These are phyloP conservation scores for Rhodocollybia butyracea DNA, from an alignment of 768 basidiomycete species.

Conservation along the genomic window DNA sequence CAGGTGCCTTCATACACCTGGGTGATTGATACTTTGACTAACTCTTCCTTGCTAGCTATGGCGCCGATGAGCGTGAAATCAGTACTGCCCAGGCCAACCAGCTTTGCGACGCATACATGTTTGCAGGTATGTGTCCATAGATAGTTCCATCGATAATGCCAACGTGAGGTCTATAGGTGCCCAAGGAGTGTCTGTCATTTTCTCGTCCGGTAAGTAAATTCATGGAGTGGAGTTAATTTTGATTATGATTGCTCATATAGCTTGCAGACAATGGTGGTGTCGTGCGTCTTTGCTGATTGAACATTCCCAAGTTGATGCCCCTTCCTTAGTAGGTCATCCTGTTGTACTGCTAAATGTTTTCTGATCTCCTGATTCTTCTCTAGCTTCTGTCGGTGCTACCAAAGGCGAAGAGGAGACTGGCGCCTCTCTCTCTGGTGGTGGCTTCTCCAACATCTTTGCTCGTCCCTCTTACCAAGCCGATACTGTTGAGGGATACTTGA, in stretches of 20 bases:
- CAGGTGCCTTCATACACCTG: neutral
- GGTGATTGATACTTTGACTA: neutral
- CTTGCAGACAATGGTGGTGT: constrained; percentile 33
- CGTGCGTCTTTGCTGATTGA: no score
- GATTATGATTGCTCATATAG: neutral
- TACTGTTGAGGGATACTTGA: constrained; percentile 30
- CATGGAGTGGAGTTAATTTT: neutral
- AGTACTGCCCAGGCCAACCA: constrained; percentile 10
- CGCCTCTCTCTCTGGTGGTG: constrained; percentile 45
- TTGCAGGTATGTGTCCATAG: neutral
- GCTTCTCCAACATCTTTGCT: constrained; percentile 43
- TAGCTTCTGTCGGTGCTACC: constrained; percentile 10
- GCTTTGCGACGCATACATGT: neutral
- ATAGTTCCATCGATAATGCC: constrained; percentile 8
- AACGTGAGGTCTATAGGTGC: constrained; percentile 32
- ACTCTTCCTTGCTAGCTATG: constrained; percentile 35
- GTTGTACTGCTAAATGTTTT: neutral
- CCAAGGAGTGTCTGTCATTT: constrained; percentile 45
- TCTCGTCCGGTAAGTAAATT: constrained; percentile 41
- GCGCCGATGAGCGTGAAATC: constrained; percentile 45
- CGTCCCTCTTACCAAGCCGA: constrained; percentile 23
- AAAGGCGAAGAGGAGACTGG: constrained; percentile 44
- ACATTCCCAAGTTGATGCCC: constrained; percentile 51
- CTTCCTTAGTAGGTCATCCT: constrained; percentile 16
- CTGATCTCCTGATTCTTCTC: neutral